phyloP scores from a whole-genome alignment of 176 grass and related monocot genomes.

The Oryza rufipogon region DNA sequence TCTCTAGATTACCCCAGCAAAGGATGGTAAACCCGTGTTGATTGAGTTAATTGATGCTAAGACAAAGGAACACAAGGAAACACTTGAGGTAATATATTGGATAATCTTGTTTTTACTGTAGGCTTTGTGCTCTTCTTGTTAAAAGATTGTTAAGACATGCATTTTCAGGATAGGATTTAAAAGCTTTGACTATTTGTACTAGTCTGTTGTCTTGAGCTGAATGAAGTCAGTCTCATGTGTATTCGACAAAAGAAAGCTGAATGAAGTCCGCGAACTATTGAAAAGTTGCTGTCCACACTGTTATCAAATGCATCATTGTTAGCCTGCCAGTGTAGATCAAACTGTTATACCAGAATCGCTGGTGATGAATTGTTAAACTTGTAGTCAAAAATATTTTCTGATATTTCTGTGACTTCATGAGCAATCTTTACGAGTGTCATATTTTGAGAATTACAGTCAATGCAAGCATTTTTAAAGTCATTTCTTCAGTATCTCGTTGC shows the following conservation, averaged over 20 bases:
- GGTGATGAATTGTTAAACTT: slow-evolving; percentile 9
- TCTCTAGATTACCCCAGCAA: slow-evolving; percentile 68
- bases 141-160: not conserved
- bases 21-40: slow-evolving; percentile 65
- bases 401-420: not conserved
- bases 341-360: not conserved
- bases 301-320: not conserved
- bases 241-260: too few species aligned
- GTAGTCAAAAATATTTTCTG: not conserved
- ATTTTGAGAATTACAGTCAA: not conserved
- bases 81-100: slow-evolving; percentile 50
- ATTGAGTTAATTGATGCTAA: slow-evolving; percentile 80
- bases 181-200: slow-evolving; percentile 8
- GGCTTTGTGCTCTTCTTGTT: not conserved
- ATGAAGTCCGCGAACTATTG: not conserved
- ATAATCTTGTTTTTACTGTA: not conserved
- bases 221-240: not conserved
- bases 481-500: not conserved
- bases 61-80: slow-evolving; percentile 66
- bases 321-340: not conserved
- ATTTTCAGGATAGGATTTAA: not conserved
- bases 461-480: not conserved
- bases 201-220: slow-evolving; percentile 10
- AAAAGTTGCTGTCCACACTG: not conserved
- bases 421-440: not conserved